phyloP scores from a whole-genome alignment of 2,329 filamentous ascomycete species.

The Sclerotinia trifoliorum region DNA sequence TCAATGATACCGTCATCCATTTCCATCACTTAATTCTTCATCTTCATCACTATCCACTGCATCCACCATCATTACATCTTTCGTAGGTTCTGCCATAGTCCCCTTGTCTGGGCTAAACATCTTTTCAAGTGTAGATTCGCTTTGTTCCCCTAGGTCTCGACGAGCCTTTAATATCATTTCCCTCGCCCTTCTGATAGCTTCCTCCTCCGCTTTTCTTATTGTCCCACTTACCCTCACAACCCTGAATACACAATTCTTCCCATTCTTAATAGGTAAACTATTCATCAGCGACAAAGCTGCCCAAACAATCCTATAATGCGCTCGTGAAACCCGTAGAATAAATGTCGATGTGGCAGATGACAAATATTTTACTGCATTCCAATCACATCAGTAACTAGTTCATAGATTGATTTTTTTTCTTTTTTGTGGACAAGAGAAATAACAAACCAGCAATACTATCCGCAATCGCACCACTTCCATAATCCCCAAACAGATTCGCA shows the following conservation, averaged over 20 bases:
- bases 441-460: conserved; percentile 64
- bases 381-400: conserved; percentile 8
- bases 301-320: conserved; percentile 86
- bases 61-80: conserved; percentile 47
- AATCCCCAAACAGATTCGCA: conserved; percentile 78
- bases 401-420: neutral
- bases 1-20: conserved; percentile 48
- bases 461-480: conserved; percentile 73
- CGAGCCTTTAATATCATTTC: conserved; percentile 66
- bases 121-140: conserved; percentile 42
- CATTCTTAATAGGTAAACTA: conserved; percentile 56
- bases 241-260: conserved; percentile 71
- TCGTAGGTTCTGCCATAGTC: conserved; percentile 36
- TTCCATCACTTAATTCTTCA: conserved; percentile 47
- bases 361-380: conserved; percentile 76
- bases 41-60: conserved; percentile 49
- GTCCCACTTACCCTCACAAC: conserved; percentile 90
- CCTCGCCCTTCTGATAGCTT: conserved; percentile 77
- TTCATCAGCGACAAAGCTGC: conserved; percentile 80
- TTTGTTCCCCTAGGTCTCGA: conserved; percentile 49
- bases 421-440: neutral
- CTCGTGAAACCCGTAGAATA: conserved; percentile 80
- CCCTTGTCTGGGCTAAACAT: conserved; percentile 42
- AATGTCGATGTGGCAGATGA: conserved; percentile 91
- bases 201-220: conserved; percentile 87